These are phyloP conservation scores for Echinosophora koreensis DNA, from an alignment of 306 rosid genomes.

Conservation along the genomic window DNA sequence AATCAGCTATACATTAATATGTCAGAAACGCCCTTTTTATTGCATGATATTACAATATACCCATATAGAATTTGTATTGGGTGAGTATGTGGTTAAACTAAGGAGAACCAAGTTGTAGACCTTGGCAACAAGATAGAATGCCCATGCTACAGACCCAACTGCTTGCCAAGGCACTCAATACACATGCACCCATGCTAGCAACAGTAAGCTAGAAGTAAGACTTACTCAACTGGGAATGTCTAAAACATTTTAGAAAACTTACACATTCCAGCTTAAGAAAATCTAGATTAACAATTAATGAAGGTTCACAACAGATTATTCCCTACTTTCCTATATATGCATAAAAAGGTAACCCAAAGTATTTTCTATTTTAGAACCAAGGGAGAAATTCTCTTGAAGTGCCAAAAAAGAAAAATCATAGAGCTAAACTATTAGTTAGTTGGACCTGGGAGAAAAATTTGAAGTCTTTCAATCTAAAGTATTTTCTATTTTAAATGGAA, in stretches of 20 bases:
- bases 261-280: background rate
- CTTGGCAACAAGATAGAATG: conserved; percentile 45
- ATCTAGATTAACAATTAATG: conserved; percentile 22
- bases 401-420: background rate
- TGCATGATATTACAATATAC: conserved; percentile 6
- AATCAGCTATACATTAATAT: conserved; percentile 24
- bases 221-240: conserved; percentile 30
- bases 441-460: background rate
- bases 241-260: conserved; percentile 8
- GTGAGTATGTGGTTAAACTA: conserved; percentile 33
- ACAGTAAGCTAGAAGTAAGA: conserved; percentile 44
- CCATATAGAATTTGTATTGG: background rate
- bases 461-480: background rate
- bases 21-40: conserved; percentile 19
- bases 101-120: conserved; percentile 39
- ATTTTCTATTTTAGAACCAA: background rate
- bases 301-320: background rate
- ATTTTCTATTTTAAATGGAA: no score
- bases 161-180: conserved; percentile 44
- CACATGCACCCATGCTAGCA: conserved; percentile 49
- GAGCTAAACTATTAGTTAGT: background rate
- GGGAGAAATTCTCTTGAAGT: background rate
- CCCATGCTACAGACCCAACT: conserved; percentile 47
- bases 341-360: background rate
- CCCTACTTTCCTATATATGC: conserved; percentile 7